Conservation (phyloP, 768 basidiomycete species). For the Udeniomyces megalosporus region DNA sequence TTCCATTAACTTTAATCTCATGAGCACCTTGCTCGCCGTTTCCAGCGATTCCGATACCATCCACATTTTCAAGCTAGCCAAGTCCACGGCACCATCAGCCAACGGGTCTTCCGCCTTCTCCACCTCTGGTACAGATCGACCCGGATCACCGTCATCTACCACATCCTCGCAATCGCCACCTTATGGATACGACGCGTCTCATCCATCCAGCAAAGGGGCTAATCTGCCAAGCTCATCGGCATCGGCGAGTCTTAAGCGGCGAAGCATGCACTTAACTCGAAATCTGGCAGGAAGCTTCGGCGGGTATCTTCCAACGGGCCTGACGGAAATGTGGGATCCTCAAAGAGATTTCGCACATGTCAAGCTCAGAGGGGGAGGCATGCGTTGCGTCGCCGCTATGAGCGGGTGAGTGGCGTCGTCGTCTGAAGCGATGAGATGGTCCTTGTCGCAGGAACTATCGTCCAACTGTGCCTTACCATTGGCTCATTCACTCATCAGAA, state of each 20-base stretch:
- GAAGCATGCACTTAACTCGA: slow-evolving; percentile 28
- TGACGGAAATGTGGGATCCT: slow-evolving; percentile 96
- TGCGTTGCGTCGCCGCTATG: slow-evolving; percentile 72
- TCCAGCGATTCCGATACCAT: slow-evolving; percentile 87
- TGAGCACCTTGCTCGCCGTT: slow-evolving; percentile 70
- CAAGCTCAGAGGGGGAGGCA: slow-evolving; percentile 51
- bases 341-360: slow-evolving; percentile 83
- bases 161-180: neutral
- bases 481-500: slow-evolving; percentile 35
- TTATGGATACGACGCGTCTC: neutral
- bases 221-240: slow-evolving; percentile 13
- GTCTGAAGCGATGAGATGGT: neutral
- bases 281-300: slow-evolving; percentile 28
- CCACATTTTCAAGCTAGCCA: slow-evolving; percentile 75
- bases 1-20: slow-evolving; percentile 67
- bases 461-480: neutral
- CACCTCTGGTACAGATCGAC: slow-evolving; percentile 5
- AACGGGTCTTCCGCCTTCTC: neutral
- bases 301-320: slow-evolving; percentile 46
- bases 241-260: slow-evolving; percentile 21
- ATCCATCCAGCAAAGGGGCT: neutral
- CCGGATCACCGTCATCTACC: slow-evolving; percentile 10
- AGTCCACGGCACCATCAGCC: slow-evolving; percentile 19
- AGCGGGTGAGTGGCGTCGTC: slow-evolving; percentile 47
- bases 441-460: neutral